Conservation (phyloP, 2,329 filamentous ascomycete species). For the Coniochaeta sp. region DNA sequence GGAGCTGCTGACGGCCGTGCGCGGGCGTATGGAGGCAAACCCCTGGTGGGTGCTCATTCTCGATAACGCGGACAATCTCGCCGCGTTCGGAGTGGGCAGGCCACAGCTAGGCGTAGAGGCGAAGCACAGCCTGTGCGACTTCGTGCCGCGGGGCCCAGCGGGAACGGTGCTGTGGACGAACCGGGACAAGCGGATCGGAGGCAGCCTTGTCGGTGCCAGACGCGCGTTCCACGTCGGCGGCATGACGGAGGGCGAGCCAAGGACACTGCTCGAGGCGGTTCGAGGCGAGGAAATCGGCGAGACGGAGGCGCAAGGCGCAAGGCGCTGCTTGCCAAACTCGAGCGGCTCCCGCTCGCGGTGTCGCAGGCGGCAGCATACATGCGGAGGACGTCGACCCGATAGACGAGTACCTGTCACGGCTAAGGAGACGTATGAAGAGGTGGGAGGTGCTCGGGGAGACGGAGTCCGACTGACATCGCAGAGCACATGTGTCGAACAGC, state of each 20-base stretch:
- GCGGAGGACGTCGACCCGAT: conserved; percentile 16
- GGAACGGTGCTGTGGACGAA: conserved; percentile 13
- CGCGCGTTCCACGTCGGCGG: conserved; percentile 7
- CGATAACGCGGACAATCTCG: conserved; percentile 3
- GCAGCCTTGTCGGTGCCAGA: conserved; percentile 7
- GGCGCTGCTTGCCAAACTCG: conserved; percentile 10
- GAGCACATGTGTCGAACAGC: conserved; percentile 21
- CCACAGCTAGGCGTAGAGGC: not conserved
- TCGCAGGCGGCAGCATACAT: conserved; percentile 17
- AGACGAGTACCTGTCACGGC: conserved; percentile 16
- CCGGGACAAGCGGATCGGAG: conserved; percentile 10
- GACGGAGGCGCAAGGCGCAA: conserved; percentile 3
- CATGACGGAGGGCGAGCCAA: conserved; percentile 9
- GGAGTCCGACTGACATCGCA: conserved; percentile 20
- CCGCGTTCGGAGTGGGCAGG: conserved; percentile 6
- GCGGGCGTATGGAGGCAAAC: conserved; percentile 7
- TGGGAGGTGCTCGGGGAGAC: conserved; percentile 15
- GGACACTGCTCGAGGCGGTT: conserved; percentile 6
- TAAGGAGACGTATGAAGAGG: conserved; percentile 15
- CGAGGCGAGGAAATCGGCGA: conserved; percentile 4
- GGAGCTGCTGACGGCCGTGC: conserved; percentile 12
- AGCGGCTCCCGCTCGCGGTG: conserved; percentile 10
- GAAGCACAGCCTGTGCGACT: not conserved
- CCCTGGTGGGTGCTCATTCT: conserved; percentile 1
- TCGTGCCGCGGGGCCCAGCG: not conserved